Base-by-base conservation (phyloP, 2,329 filamentous ascomycete species). In the Cytospora leucostoma region DNA sequence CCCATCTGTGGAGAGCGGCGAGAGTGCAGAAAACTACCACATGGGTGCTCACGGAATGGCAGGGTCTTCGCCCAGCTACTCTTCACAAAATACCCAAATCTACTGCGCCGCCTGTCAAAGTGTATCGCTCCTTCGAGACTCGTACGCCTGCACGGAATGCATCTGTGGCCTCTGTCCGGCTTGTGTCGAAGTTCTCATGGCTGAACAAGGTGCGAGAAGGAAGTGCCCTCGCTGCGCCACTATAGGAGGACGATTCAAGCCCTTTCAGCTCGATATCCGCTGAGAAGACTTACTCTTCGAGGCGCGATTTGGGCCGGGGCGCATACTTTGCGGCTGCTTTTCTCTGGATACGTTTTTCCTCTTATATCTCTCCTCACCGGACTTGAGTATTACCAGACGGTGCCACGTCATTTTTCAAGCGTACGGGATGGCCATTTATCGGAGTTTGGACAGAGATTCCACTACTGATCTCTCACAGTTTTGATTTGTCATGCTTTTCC, bases 141-240 rank as follows among this genome's bases (percentile, higher is more conserved):
- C 92, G 38, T 97, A 93, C 72, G 94, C 94, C 27, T 98, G 94
- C 75, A 97, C 93, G 1, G 93, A 97, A 75, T 98, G 95, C 75
- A 96, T 98, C 67, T 96, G 92, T 74, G 94, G 93, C 17, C 84
- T 98, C 56, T 98, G 95, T 75, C 87, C 89, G 67, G 87, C 92
- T 64, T 98, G 94, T 71, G 92, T 97, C 63, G 89, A 93, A 71
- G 86, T 91, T 38, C 80, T 94, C 61, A 88, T 92, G 76, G 85
- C 84, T 69, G 90, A 92, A 73, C 89, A 92, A 73, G 87, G 89
- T 57, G 89, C 90, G 13, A 79, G 89, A 66, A 85, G 89, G 71
- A 91, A 90, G 73, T 95, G 91, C 77, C 91, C 91, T 63, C 84
- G 88, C 68, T 95, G 91, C 73, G 88, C 88, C 61, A 91, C 88